These are phyloP conservation scores for Berberis thunbergii DNA, from an alignment of 164 flowering plant species.

Conservation along the genomic window DNA sequence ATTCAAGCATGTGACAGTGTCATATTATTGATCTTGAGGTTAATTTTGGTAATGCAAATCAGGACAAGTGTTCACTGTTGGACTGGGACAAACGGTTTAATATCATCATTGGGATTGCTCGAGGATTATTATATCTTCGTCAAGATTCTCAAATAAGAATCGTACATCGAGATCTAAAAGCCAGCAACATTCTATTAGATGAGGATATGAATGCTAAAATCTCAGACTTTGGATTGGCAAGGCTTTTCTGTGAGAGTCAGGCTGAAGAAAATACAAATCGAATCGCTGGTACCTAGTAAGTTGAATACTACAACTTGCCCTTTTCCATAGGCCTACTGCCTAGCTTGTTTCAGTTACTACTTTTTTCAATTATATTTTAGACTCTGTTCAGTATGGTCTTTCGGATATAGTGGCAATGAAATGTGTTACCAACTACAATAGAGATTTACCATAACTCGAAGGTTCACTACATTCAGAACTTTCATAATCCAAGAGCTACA, in stretches of 20 bases:
- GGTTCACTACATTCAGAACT: no score
- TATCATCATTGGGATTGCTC: constrained; percentile 33
- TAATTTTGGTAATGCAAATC: background rate
- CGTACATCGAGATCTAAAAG: constrained; percentile 54
- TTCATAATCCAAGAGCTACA: no score
- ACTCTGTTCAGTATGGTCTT: no score
- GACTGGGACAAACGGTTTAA: constrained; percentile 22
- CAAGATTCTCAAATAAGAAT: constrained; percentile 46
- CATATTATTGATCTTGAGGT: no score
- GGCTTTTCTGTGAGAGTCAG: constrained; percentile 25
- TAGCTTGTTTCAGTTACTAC: background rate
- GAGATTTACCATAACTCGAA: no score
- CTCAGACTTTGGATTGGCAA: constrained; percentile 54
- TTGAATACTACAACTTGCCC: background rate
- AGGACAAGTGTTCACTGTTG: constrained; percentile 4
- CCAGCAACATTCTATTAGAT: constrained; percentile 49
- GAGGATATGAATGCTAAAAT: constrained; percentile 38
- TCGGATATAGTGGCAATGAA: no score
- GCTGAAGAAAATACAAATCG: constrained; percentile 14
- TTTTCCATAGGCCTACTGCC: no score
- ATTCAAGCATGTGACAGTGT: no score
- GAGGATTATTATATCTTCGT: constrained; percentile 55
- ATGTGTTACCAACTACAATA: no score
- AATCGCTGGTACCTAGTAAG: constrained; percentile 38
- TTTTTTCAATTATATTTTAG: no score